Evolutionary conservation across 495 filamentous ascomycete species (phyloP).

Genomic region (Cercophora scortea): DNA sequence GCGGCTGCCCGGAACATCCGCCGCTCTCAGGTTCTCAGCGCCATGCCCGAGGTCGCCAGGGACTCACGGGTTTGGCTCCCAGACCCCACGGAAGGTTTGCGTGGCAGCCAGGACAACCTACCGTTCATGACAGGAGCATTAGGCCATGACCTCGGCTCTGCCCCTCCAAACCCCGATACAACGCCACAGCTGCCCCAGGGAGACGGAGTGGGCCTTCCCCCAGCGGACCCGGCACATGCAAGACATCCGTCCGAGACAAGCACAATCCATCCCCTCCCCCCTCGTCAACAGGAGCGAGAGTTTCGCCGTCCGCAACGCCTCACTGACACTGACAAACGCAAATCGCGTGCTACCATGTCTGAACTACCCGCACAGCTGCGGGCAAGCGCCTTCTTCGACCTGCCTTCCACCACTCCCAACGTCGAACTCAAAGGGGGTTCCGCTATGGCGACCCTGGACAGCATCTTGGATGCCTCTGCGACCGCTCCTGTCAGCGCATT

Average conservation of each 20-base stretch:
- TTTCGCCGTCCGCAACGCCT: conserved; percentile 20
- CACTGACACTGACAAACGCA: conserved; percentile 26
- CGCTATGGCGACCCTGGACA: conserved; percentile 82
- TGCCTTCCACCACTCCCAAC: conserved; percentile 44
- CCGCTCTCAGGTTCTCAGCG: conserved; percentile 53
- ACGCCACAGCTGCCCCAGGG: conserved; percentile 8
- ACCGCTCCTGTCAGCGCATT: conserved; percentile 89
- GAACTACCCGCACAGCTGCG: conserved; percentile 78
- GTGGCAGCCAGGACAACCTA: conserved; percentile 7
- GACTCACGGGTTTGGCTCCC: conserved; percentile 42
- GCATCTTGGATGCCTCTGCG: conserved; percentile 89
- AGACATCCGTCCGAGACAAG: conserved; percentile 22
- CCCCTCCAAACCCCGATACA: not conserved
- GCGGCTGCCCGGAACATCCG: conserved; percentile 56
- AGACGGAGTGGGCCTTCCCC: conserved; percentile 1
- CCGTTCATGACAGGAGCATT: conserved; percentile 15
- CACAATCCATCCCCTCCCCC: conserved; percentile 22
- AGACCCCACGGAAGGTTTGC: conserved; percentile 25
- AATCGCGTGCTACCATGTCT: conserved; percentile 32
- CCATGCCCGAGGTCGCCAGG: conserved; percentile 26
- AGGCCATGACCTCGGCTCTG: conserved; percentile 1
- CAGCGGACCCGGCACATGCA: conserved; percentile 6
- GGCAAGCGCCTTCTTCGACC: conserved; percentile 85
- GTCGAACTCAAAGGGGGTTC: conserved; percentile 71
- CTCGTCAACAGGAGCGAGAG: conserved; percentile 9